Evolutionary conservation across 371 early-diverging fungal species (phyloP).

Genomic region (Dichotomocladium elegans): DNA sequence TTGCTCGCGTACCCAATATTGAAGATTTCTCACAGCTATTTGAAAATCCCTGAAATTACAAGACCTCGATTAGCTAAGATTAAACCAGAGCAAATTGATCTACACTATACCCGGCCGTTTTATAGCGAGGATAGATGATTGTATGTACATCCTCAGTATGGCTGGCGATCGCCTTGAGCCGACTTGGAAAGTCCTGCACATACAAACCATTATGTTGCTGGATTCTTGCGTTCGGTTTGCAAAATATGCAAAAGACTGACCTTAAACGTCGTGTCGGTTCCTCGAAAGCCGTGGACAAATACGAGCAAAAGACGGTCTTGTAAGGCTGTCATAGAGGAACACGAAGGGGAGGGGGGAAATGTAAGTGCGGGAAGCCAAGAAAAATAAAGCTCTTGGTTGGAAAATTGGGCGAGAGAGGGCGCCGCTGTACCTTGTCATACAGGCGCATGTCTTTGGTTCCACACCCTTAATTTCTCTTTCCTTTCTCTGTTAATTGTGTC

Average conservation of each 20-base stretch:
- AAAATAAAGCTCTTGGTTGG: neutral
- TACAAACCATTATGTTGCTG: neutral
- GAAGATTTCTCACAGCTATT: conserved; percentile 42
- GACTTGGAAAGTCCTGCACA: conserved; percentile 54
- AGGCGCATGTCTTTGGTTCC: too few species aligned
- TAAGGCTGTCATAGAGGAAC: neutral
- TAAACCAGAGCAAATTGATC: conserved; percentile 10
- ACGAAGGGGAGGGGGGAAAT: too few species aligned
- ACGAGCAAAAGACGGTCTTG: conserved; percentile 40
- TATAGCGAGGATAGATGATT: conserved; percentile 55
- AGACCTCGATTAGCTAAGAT: neutral
- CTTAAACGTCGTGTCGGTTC: conserved; percentile 43
- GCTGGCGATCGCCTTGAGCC: conserved; percentile 45
- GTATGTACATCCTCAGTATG: conserved; percentile 47
- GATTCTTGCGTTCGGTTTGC: neutral
- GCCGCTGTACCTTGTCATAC: too few species aligned
- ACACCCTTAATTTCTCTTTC: too few species aligned
- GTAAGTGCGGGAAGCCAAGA: neutral
- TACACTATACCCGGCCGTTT: conserved; percentile 50
- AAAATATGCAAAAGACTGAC: conserved; percentile 7
- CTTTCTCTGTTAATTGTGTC: too few species aligned
- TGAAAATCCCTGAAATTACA: conserved; percentile 18
- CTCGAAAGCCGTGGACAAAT: conserved; percentile 60
- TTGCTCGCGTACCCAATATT: conserved; percentile 43
- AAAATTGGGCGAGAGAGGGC: too few species aligned